phyloP scores from a whole-genome alignment of 257 asterid genomes.

The Przewalskia tangutica region DNA sequence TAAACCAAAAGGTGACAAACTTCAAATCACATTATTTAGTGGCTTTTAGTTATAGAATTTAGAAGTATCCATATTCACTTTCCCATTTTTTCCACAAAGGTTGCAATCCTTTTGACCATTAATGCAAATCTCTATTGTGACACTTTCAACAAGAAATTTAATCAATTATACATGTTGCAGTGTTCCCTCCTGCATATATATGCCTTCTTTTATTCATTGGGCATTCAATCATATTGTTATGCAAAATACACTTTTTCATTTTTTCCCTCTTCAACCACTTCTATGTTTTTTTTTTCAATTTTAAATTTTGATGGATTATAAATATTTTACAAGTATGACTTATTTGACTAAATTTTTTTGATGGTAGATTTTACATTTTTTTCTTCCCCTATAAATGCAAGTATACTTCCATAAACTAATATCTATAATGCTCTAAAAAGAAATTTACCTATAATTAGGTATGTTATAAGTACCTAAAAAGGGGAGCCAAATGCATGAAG shows the following conservation, averaged over 20 bases:
- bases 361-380: not conserved
- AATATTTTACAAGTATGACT: not conserved
- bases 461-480: not conserved
- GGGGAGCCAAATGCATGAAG: no score
- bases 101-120: conserved; percentile 19
- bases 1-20: conserved; percentile 3
- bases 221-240: not conserved
- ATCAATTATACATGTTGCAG: not conserved
- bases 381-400: not conserved
- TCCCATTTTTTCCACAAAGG: conserved; percentile 11
- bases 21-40: conserved; percentile 1
- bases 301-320: not conserved
- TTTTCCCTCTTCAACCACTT: not conserved
- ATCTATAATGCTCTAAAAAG: not conserved
- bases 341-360: not conserved
- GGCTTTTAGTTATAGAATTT: not conserved
- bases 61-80: not conserved
- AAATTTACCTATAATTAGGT: not conserved
- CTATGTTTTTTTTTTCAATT: not conserved
- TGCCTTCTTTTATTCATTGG: not conserved
- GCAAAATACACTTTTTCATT: not conserved
- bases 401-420: not conserved
- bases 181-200: not conserved
- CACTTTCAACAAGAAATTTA: not conserved
- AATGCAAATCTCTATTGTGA: not conserved